Evolutionary conservation across 768 basidiomycete genomes (phyloP).

Genomic region (Amanita jacksonii): DNA sequence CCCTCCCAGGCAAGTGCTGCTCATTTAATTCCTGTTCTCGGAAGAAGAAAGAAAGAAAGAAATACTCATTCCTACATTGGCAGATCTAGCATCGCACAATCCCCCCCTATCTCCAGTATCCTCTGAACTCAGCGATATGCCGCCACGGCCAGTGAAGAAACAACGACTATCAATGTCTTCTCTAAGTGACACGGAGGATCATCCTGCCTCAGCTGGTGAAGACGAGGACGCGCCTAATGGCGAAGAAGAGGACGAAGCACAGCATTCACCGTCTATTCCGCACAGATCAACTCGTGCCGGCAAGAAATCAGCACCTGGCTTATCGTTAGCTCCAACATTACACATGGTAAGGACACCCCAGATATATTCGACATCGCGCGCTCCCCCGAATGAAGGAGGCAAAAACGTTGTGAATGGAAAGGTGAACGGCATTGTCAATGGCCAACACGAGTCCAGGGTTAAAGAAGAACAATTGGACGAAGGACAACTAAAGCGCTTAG

Average conservation of each 20-base stretch:
- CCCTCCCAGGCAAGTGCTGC: slow-evolving; percentile 44
- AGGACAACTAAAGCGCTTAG: slow-evolving; percentile 63
- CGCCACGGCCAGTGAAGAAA: slow-evolving; percentile 38
- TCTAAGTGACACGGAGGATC: slow-evolving; percentile 41
- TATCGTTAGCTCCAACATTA: not conserved
- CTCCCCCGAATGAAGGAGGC: slow-evolving; percentile 31
- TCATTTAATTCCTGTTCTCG: slow-evolving; percentile 1
- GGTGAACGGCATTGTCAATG: slow-evolving; percentile 32
- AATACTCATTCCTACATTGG: not conserved
- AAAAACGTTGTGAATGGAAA: slow-evolving; percentile 27
- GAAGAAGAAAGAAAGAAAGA: too few species aligned
- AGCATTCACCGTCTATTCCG: not conserved
- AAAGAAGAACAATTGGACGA: slow-evolving; percentile 82
- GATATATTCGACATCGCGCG: slow-evolving; percentile 37
- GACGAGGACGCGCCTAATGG: slow-evolving; percentile 34
- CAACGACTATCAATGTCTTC: slow-evolving; percentile 44
- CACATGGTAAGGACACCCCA: slow-evolving; percentile 47
- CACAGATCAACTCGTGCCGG: slow-evolving; percentile 4
- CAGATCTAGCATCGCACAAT: slow-evolving; percentile 23
- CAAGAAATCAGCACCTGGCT: slow-evolving; percentile 43
- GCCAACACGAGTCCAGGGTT: slow-evolving; percentile 36
- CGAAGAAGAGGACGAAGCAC: slow-evolving; percentile 42
- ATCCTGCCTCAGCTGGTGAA: slow-evolving; percentile 16
- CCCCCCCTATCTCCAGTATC: slow-evolving; percentile 36
- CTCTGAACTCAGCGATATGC: slow-evolving; percentile 40